Evolutionary conservation across 164 flowering plant genomes (phyloP), one percentile per base, ranked within the genome.

Genomic region (Macadamia integrifolia): DNA sequence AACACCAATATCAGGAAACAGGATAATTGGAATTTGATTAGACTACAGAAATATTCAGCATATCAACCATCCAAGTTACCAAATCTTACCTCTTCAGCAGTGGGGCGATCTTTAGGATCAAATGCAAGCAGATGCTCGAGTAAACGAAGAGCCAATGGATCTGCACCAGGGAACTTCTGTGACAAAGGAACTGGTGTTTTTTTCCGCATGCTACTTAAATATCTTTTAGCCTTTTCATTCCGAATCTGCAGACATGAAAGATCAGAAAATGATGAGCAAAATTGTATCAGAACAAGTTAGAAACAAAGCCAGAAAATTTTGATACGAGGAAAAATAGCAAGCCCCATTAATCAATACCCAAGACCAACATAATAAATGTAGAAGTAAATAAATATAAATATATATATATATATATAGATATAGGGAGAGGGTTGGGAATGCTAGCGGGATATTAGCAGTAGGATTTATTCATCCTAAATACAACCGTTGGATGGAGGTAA

Each of bases 161-260:
- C 95, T 58, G 75, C 84, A 75, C 78, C 61, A 9, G 93, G 97
- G 66, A 94, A 84, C 66, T 87, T 94, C 58, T 83, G 79, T 13
- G 92, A 72, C 67, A 94, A 84, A 62, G 97, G 86, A 74, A 88
- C 67, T 46, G 95, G 82, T 52, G 71, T 66, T 74, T 94, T 92
- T 77, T 78, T 87, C 73, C 81, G 76, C 92, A 94, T 87, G 82
- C 79, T 85, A 75, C 77, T 80, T 69, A 94, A 78, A 74, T 86
- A 92, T 68, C 92, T 87, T 81, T 84, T 86, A 32, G 98, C 98
- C 76, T 94, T 94, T 62, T 94, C 98, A 84, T 92, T 94, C 40
- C 93, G 86, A 74, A 94, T 90, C 98, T 94, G 86, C 69, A 82
- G 58, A 61, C 35, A 71, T 3, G n/a, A 66, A 58, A 40, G 62